Conservation (phyloP, 768 basidiomycete species). For the Auriculariales sp. region DNA sequence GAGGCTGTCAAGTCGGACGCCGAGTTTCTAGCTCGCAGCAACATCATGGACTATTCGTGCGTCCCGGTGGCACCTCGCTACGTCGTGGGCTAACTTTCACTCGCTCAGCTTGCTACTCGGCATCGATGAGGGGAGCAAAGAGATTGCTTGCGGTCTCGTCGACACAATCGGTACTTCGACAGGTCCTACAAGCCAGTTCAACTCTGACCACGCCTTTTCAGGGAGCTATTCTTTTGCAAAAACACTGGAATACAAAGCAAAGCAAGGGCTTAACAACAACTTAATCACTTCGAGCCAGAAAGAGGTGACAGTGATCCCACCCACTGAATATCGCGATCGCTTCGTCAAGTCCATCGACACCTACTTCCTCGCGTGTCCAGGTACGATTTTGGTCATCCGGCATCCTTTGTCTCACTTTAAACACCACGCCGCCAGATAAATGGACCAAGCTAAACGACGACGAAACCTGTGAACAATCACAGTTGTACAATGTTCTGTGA, state of each 20-base stretch:
- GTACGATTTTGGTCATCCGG: conserved; percentile 20
- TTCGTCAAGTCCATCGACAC: conserved; percentile 57
- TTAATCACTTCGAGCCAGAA: conserved; percentile 23
- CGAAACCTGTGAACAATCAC: no score
- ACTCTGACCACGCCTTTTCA: conserved; percentile 10
- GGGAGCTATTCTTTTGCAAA: conserved; percentile 78
- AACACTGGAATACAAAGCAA: conserved; percentile 75
- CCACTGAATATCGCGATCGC: conserved; percentile 63
- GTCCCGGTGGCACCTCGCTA: conserved; percentile 12
- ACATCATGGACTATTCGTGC: conserved; percentile 81
- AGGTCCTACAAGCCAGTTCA: background rate
- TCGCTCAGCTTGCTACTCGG: conserved; percentile 49
- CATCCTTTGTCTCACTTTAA: background rate
- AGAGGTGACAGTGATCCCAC: conserved; percentile 69
- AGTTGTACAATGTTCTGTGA: background rate
- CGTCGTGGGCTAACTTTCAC: background rate
- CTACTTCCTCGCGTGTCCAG: conserved; percentile 69
- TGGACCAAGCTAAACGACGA: conserved; percentile 1
- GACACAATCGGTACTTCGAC: conserved; percentile 56
- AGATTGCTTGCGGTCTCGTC: conserved; percentile 66
- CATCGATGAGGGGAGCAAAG: conserved; percentile 47
- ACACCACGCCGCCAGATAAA: background rate
- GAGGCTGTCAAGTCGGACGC: conserved; percentile 59
- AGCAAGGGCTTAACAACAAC: conserved; percentile 44
- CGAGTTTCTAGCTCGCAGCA: conserved; percentile 57